Evolutionary conservation across 768 basidiomycete species (phyloP), one percentile per base, ranked within the genome.

Genomic region (Tricholoma sp.): DNA sequence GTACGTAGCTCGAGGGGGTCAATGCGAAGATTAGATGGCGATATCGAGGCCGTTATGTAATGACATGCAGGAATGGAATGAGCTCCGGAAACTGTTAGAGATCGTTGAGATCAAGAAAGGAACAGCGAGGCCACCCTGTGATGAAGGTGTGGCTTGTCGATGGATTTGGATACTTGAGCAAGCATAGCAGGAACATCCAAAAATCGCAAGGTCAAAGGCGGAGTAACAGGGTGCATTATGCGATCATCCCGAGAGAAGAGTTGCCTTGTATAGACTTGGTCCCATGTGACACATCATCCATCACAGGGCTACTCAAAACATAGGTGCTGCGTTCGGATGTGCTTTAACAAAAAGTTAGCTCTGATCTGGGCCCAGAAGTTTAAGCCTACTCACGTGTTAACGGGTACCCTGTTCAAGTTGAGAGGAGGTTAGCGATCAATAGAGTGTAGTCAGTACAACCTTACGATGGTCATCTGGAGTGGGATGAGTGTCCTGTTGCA

Each of bases 401-500:
- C 0, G 54, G 16, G 18, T 54, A 55, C 16, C 49, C 58, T 59
- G 43, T 22, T 22, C 12, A 18, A 45, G 29, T 19, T 2, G 5
- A 27, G 24, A 27, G 24, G 46, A 56, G 6, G 21, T 56, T 34
- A 22, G 47, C 8, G 16, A n/a, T 31, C 16, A 51, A 22, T 19
- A 19, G 19, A 56, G 4, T 31, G 27, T 27, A n/a, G 21, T 19
- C 31, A 27, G 21, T 10, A 53, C 43, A 6, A 55, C 22, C 57
- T 59, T 57, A 58, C 59, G 50, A 37, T 46, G 32, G 52, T 65
- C 51, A 21, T 29, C n/a, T 10, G 24, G 16, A 4, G 61, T 60
- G 0, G 60, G 62, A 37, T 67, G 63, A 16, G 57, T 61, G 6
- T 66, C 59, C 24, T 53, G 59, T 52, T 67, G 59, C 16, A 69